A percentile compares a stretch with the other conserved stretches of the same genome.
Conservation (phyloP, 1,284 basidiomycete species). For the Moesziomyces aphidis region DNA sequence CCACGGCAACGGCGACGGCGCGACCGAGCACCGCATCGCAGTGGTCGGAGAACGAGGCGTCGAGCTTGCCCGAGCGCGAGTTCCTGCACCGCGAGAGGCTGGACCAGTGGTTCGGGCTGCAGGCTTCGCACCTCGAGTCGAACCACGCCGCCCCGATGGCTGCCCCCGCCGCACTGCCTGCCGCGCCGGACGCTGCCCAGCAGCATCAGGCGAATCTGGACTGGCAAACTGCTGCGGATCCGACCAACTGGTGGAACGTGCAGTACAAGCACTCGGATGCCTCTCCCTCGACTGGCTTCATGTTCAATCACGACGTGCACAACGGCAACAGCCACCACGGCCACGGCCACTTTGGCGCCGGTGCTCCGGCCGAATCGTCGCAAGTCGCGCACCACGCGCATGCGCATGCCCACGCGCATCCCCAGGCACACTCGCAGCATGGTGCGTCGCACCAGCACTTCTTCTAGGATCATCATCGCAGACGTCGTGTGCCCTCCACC, state of each 20-base stretch:
- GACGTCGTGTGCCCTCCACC: background rate
- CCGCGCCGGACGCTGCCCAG: slow-evolving; percentile 1
- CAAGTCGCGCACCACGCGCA: slow-evolving; percentile 5
- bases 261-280: slow-evolving; percentile 34
- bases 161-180: background rate
- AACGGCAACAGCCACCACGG: slow-evolving; percentile 6
- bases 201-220: slow-evolving; percentile 19
- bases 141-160: slow-evolving; percentile 13
- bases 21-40: slow-evolving; percentile 37
- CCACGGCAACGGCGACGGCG: slow-evolving; percentile 12
- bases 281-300: slow-evolving; percentile 26
- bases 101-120: slow-evolving; percentile 40
- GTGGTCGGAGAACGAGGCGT: slow-evolving; percentile 40
- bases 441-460: slow-evolving; percentile 17
- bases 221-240: slow-evolving; percentile 30
- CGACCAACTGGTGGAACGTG: slow-evolving; percentile 38
- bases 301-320: slow-evolving; percentile 23
- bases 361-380: background rate
- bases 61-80: slow-evolving; percentile 35
- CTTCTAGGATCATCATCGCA: slow-evolving; percentile 5
- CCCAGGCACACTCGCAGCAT: slow-evolving; percentile 13
- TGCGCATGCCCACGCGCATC: slow-evolving; percentile 16
- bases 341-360: background rate
- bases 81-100: slow-evolving; percentile 35
- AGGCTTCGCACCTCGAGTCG: slow-evolving; percentile 15